Evolutionary conservation across 768 basidiomycete genomes (phyloP).

Genomic region (Infundibulicybe gibba): DNA sequence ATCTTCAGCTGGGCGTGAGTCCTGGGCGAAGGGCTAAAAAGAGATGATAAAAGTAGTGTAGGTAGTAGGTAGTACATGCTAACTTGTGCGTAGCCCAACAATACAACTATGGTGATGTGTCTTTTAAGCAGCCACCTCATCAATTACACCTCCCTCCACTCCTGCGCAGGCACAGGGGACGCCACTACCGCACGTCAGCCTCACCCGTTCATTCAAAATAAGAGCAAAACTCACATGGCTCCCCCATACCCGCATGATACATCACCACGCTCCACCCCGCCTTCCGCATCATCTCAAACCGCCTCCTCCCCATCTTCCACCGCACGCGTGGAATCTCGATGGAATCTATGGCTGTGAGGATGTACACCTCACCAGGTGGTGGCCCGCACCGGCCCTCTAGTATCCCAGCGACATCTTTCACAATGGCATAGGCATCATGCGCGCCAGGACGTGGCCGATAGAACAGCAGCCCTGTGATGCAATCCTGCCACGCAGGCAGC

Average conservation of each 20-base stretch:
- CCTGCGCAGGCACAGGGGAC: too few relatives aligned
- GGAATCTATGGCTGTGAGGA: slow-evolving; percentile 9
- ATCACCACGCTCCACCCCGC: slow-evolving; percentile 12
- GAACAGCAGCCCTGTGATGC: slow-evolving; percentile 11
- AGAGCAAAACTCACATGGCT: slow-evolving; percentile 6
- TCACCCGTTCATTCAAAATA: slow-evolving; percentile 1
- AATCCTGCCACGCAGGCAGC: slow-evolving; percentile 11
- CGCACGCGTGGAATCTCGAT: slow-evolving; percentile 8
- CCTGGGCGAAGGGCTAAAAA: too few relatives aligned
- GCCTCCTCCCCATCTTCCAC: slow-evolving; percentile 13
- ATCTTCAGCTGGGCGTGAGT: too few relatives aligned
- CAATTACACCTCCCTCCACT: too few relatives aligned
- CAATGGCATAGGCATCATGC: background rate
- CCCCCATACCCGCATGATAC: slow-evolving; percentile 5
- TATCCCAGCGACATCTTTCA: slow-evolving; percentile 5
- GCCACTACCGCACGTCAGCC: too few relatives aligned
- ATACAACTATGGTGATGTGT: too few relatives aligned
- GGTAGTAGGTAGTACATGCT: too few relatives aligned
- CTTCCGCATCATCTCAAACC: slow-evolving; percentile 9
- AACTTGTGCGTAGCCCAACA: too few relatives aligned
- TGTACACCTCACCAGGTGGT: slow-evolving; percentile 7
- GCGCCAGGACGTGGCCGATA: slow-evolving; percentile 4
- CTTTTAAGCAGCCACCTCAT: too few relatives aligned
- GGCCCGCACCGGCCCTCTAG: slow-evolving; percentile 7
- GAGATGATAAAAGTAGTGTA: too few relatives aligned